Evolutionary conservation across 2,329 filamentous ascomycete species (phyloP).

Genomic region (Microcyclosporella mali): DNA sequence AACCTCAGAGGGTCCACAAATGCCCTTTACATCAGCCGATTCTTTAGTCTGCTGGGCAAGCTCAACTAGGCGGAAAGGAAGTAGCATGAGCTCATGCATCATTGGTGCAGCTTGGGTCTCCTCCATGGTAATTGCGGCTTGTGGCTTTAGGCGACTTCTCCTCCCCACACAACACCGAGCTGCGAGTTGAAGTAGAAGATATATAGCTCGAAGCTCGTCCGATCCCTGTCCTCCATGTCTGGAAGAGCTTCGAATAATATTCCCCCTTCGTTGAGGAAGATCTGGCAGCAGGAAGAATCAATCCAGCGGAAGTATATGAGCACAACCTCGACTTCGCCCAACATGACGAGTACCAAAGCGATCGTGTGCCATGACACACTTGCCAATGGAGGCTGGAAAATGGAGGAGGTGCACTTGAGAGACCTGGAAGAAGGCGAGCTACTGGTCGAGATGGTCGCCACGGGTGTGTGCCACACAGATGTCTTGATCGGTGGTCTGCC

Average conservation of each 20-base stretch:
- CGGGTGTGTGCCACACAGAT: conserved; percentile 52
- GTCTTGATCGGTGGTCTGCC: conserved; percentile 40
- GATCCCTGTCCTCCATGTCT: conserved; percentile 8
- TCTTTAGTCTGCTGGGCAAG: no score
- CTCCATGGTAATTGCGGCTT: no score
- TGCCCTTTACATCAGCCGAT: no score
- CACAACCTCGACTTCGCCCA: conserved; percentile 3
- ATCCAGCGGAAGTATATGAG: conserved; percentile 6
- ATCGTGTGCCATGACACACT: conserved; percentile 37
- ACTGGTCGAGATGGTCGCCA: conserved; percentile 48
- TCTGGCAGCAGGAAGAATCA: conserved; percentile 23
- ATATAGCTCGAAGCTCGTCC: no score
- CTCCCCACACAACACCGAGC: no score
- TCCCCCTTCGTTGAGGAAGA: conserved; percentile 20
- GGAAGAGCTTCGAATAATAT: conserved; percentile 24
- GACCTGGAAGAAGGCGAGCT: conserved; percentile 43
- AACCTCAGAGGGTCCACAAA: no score
- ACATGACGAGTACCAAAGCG: conserved; percentile 27
- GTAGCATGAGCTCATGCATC: no score
- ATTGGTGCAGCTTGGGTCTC: no score
- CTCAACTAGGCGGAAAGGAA: no score
- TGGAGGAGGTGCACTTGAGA: conserved; percentile 34
- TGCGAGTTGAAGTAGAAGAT: no score
- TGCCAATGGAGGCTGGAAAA: conserved; percentile 35
- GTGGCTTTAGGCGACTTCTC: no score